Conservation (phyloP, 495 filamentous ascomycete species). For the Penicillium roqueforti region DNA sequence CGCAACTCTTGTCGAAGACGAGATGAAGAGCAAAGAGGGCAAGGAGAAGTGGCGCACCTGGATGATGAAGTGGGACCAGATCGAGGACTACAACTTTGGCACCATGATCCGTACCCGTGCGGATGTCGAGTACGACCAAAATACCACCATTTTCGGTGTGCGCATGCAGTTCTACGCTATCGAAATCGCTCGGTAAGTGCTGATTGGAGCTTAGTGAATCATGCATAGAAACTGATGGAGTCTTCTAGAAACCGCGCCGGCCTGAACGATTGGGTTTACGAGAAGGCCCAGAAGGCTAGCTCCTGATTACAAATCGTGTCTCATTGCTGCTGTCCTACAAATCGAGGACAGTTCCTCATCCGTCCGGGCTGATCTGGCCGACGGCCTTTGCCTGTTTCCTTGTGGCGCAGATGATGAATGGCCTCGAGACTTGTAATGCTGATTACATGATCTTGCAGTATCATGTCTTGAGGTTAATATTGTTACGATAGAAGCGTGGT, state of each 20-base stretch:
- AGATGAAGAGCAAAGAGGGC: conserved; percentile 95
- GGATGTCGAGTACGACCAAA: conserved; percentile 76
- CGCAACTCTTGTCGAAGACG: conserved; percentile 76
- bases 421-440: background rate
- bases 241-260: conserved; percentile 68
- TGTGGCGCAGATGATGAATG: background rate
- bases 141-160: conserved; percentile 80
- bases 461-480: background rate
- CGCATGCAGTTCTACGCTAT: conserved; percentile 99
- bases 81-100: conserved; percentile 96
- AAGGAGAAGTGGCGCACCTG: conserved; percentile 97
- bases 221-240: background rate
- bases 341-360: conserved; percentile 14
- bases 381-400: conserved; percentile 18
- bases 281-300: conserved; percentile 56
- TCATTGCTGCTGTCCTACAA: conserved; percentile 8
- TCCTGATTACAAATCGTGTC: conserved; percentile 20
- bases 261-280: conserved; percentile 95
- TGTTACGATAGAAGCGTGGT: background rate
- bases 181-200: conserved; percentile 77
- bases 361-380: conserved; percentile 18
- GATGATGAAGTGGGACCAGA: conserved; percentile 86
- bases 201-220: conserved; percentile 9
- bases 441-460: background rate
- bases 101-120: conserved; percentile 80